Evolutionary conservation across 169 alveolate species (phyloP), one percentile per base, ranked within the genome.

Genomic region (Eimeria acervulina): DNA sequence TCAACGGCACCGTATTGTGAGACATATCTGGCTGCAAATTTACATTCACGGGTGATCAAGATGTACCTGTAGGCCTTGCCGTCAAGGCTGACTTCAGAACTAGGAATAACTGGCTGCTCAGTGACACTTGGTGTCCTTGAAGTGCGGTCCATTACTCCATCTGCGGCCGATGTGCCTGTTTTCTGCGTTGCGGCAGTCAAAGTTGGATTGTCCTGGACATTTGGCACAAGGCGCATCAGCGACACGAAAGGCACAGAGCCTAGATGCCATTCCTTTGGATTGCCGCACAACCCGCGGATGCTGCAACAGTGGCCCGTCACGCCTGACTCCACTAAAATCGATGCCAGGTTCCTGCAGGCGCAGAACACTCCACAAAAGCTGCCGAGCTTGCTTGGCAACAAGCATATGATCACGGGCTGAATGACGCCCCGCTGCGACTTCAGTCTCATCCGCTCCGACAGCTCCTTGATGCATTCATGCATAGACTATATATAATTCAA

Each of bases 261-360:
- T 96, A 99, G 94, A 96, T 98, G 97, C 99, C 99, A 99, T 74
- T 98, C 98, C 31, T 97, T 95, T 5, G 99, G 98, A 31, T 97
- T 97, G 5, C 98, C 98, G 78, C 99, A 98, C 47, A 99, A 95
- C 28, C 99, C 99, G 95, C 99, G 97, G 52, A 99, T 99, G 63
- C 99, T 98, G 40, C 98, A 98, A 90, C 98, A 97, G 93, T 97
- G 97, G 36, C 99, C 99, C 66, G 99, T 99, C 85, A 99, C 96
- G n/a, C 99, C 99, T 85, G 98, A 97, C 96, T 98, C 99, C n/a
- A 98, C 98, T 31, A 98, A 97, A 40, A 98, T 97, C 17, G 99
- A 98, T 23, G 99, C 99, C 85, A 98, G 97, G 96, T 98, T 99
- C 70, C 96, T 90, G 95, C 76, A 83, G 0, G 83, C 83, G 51